Base-by-base conservation (phyloP, 2,329 filamentous ascomycete species). In the Catunica adiposa region DNA sequence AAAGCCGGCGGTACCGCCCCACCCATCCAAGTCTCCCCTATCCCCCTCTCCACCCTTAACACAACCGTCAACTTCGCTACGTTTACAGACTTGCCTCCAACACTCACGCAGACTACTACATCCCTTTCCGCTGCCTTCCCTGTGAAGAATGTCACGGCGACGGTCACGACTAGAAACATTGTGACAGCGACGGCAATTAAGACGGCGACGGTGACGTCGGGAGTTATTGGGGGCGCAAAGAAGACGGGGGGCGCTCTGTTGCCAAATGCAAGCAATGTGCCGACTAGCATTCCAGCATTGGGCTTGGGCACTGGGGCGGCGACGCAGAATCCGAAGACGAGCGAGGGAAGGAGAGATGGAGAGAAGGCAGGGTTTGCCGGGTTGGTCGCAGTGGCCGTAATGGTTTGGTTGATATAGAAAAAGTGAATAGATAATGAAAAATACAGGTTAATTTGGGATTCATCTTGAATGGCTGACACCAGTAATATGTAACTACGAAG, bases 11-110 rank as follows among this genome's bases (percentile, higher is more conserved):
- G 23, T 14, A 51, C 22, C 7, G 44, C 53, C 29, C 4, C 55
- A 14, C n/a, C 8, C 20, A 37, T 53, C 11, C 37, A 56, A 37
- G 48, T 56, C 3, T 56, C 56, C 3, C 56, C 56, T 15, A 40
- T 53, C 3, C 56, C 56, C 15, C 53, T 58, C 7, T 55, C 56
- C 17, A 46, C 50, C 5, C 54, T 58, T n/a, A 56, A 58, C 34
- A 53, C 50, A 14, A 58, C 53, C 7, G 56, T 58, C 23, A 44
- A 58, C 37, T 58, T 58, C 50, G 53, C 53, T 20, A 54, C 53
- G 22, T 54, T 47, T 4, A 54, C 53, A 6, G 26, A 15, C 40
- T 9, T 23, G 3, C 52, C 38, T n/a, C 25, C 40, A 9, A 52
- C 31, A 23, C n/a, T n/a, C n/a, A 52, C 50, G 9, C 5, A 5